Percentiles rank a stretch among this genome's conserved stretches.
phyloP scores from a whole-genome alignment of 1,284 basidiomycete species.

The Vanrija pseudolonga region DNA sequence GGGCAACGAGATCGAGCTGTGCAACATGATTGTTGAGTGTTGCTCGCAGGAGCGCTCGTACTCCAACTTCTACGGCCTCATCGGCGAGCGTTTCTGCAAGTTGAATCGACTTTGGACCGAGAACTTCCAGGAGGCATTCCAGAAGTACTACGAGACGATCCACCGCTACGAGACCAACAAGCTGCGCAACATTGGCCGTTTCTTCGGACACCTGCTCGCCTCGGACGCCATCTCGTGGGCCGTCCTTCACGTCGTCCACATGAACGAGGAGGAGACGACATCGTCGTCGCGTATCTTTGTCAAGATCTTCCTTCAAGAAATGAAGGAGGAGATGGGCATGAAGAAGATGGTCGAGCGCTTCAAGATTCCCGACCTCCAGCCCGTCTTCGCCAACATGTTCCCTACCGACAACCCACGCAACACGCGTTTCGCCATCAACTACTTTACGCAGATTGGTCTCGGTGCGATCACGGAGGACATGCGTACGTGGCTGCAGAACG shows the following conservation, averaged over 20 bases:
- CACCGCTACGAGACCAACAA: conserved; percentile 99
- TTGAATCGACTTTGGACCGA: conserved; percentile 92
- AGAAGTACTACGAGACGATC: conserved; percentile 89
- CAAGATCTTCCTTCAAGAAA: conserved; percentile 92
- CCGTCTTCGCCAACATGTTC: conserved; percentile 80
- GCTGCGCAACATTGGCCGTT: conserved; percentile 90
- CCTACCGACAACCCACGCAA: conserved; percentile 94
- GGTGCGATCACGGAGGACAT: conserved; percentile 91
- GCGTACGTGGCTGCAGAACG: conserved; percentile 93
- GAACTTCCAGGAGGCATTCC: conserved; percentile 80
- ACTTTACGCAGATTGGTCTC: conserved; percentile 89
- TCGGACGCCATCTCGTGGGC: conserved; percentile 88
- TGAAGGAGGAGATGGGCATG: conserved; percentile 89
- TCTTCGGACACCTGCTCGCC: conserved; percentile 87
- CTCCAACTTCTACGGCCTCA: conserved; percentile 89
- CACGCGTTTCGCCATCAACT: conserved; percentile 96
- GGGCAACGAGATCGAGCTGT: conserved; percentile 92
- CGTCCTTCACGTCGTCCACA: conserved; percentile 75
- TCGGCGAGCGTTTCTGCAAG: conserved; percentile 95
- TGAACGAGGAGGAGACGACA: conserved; percentile 98
- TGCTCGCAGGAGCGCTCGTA: conserved; percentile 99
- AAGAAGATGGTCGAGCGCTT: conserved; percentile 79
- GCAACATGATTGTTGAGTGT: conserved; percentile 99
- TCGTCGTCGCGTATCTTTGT: conserved; percentile 94
- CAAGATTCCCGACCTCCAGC: conserved; percentile 74